These are phyloP conservation scores for Scheffersomyces ergatensis DNA, from an alignment of 805 yeast genomes.

Conservation along the genomic window DNA sequence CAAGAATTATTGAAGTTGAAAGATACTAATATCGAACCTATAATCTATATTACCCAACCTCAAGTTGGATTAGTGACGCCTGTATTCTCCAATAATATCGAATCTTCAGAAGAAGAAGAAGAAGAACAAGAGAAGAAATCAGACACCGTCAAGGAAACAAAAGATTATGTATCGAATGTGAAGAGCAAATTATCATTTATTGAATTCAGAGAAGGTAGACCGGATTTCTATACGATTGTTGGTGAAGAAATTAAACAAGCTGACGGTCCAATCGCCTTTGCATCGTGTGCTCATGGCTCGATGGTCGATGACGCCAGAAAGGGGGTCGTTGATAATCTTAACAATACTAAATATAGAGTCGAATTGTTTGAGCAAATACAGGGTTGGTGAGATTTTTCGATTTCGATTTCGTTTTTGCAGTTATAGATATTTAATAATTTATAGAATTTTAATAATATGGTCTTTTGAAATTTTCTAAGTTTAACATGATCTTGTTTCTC, in stretches of 20 bases:
- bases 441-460: no score
- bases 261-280: conserved; percentile 47
- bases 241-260: conserved; percentile 33
- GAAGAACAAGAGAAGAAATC: conserved; percentile 5
- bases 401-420: no score
- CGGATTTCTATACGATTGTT: conserved; percentile 42
- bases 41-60: conserved; percentile 29
- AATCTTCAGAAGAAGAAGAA: conserved; percentile 2
- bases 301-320: conserved; percentile 59
- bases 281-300: conserved; percentile 62
- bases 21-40: conserved; percentile 24
- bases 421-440: no score
- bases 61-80: conserved; percentile 4
- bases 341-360: conserved; percentile 45
- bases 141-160: conserved; percentile 2
- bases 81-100: not conserved
- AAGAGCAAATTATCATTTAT: conserved; percentile 25
- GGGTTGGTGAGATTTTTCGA: conserved; percentile 54
- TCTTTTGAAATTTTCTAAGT: no score
- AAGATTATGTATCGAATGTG: conserved; percentile 7
- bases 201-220: conserved; percentile 46
- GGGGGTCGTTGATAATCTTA: conserved; percentile 41
- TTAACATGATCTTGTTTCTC: no score
- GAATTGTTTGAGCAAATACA: conserved; percentile 77
- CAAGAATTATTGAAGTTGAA: conserved; percentile 38